Percentiles rank a stretch among this genome's conserved stretches.
Evolutionary conservation across 495 filamentous ascomycete genomes (phyloP).

Genomic region (Daldinia loculata): DNA sequence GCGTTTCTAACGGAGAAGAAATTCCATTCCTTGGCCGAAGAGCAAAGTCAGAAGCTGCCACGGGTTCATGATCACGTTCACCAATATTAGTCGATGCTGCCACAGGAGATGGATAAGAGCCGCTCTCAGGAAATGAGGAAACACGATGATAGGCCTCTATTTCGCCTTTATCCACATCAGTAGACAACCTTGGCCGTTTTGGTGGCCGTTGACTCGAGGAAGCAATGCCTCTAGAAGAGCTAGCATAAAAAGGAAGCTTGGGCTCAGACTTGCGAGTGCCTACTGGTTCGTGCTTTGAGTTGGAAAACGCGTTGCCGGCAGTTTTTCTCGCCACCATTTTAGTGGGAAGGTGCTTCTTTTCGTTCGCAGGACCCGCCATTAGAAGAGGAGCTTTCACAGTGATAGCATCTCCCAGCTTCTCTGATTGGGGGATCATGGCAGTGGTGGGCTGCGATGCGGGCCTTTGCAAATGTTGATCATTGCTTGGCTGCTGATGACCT

Average conservation of each 20-base stretch:
- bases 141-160: background rate
- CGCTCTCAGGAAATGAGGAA: conserved; percentile 20
- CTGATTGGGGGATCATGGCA: conserved; percentile 3
- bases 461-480: background rate
- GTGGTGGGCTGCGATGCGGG: background rate
- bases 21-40: conserved; percentile 40
- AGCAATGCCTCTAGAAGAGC: conserved; percentile 11
- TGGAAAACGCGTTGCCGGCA: conserved; percentile 7
- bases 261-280: conserved; percentile 3
- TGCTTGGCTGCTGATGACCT: background rate
- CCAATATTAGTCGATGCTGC: conserved; percentile 10
- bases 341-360: conserved; percentile 39
- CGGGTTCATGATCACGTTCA: conserved; percentile 21
- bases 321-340: conserved; percentile 41
- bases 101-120: conserved; percentile 9
- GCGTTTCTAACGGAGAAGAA: conserved; percentile 16
- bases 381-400: conserved; percentile 26
- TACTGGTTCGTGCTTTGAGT: background rate
- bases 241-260: background rate
- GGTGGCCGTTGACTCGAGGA: conserved; percentile 12
- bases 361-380: background rate
- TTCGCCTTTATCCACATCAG: conserved; percentile 4
- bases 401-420: conserved; percentile 34
- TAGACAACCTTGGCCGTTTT: conserved; percentile 32
- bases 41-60: conserved; percentile 40